Conservation (phyloP, 192 early-diverging fungal species). For the Spizellomyces punctatus region DNA sequence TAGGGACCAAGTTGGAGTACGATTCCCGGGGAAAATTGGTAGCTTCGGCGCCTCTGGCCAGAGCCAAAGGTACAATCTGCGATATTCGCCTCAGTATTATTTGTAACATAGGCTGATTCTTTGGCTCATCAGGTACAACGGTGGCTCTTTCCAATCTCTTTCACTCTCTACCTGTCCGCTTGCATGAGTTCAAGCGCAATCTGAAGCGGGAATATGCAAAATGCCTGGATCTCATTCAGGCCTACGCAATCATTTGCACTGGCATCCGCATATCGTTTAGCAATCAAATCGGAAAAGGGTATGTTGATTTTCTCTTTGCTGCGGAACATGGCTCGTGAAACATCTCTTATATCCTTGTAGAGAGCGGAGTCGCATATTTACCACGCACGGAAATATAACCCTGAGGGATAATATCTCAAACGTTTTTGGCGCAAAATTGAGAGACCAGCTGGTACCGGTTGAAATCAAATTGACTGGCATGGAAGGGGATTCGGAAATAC, state of each 20-base stretch:
- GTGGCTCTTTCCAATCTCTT: conserved; percentile 78
- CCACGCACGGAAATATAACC: conserved; percentile 62
- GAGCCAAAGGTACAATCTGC: conserved; percentile 40
- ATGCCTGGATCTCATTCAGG: conserved; percentile 75
- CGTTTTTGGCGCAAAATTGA: conserved; percentile 73
- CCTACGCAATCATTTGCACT: conserved; percentile 76
- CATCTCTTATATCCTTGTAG: conserved; percentile 33
- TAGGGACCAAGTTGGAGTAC: conserved; percentile 73
- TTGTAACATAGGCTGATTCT: neutral
- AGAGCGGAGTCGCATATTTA: conserved; percentile 46
- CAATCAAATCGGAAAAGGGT: conserved; percentile 66
- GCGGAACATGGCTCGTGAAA: neutral
- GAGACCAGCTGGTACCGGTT: conserved; percentile 26
- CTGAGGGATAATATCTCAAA: conserved; percentile 72
- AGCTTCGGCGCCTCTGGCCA: conserved; percentile 46
- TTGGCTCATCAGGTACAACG: conserved; percentile 69
- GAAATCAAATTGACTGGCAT: conserved; percentile 42
- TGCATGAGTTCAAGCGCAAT: conserved; percentile 83
- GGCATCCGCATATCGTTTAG: conserved; percentile 66
- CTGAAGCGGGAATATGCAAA: conserved; percentile 78
- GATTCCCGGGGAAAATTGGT: conserved; percentile 64
- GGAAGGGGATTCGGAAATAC: no score
- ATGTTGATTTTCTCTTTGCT: neutral
- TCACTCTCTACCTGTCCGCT: conserved; percentile 82
- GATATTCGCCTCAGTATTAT: neutral